phyloP scores from a whole-genome alignment of 345 rosid genomes.

The Laguncularia racemosa region DNA sequence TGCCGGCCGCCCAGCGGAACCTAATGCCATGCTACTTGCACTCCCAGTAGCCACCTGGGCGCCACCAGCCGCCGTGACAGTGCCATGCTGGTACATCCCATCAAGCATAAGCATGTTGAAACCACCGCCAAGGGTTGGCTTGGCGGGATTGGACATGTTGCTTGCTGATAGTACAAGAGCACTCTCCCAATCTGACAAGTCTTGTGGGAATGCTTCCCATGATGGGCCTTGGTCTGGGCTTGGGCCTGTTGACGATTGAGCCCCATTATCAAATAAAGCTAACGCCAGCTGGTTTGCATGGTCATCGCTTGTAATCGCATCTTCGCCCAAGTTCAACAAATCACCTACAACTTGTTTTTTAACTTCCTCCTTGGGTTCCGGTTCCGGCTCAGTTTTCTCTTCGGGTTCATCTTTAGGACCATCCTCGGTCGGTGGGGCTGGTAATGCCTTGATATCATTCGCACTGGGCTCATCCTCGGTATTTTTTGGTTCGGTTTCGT shows the following conservation, averaged over 20 bases:
- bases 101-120: constrained; percentile 71
- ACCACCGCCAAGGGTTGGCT: constrained; percentile 78
- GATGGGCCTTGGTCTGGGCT: constrained; percentile 11
- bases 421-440: constrained; percentile 53
- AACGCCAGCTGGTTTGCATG: constrained; percentile 75
- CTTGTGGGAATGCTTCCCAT: constrained; percentile 76
- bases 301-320: constrained; percentile 49
- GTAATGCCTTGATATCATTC: constrained; percentile 78
- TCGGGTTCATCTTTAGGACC: constrained; percentile 2
- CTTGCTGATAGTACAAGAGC: constrained; percentile 88
- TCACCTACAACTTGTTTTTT: constrained; percentile 50
- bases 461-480: constrained; percentile 47
- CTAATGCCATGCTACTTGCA: constrained; percentile 76
- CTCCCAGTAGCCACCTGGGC: constrained; percentile 55
- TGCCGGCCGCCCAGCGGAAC: constrained; percentile 45
- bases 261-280: constrained; percentile 64
- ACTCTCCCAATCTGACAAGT: constrained; percentile 81
- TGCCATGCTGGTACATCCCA: constrained; percentile 92
- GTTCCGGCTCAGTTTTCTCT: constrained; percentile 15
- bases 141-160: constrained; percentile 65
- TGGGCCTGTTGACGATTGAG: constrained; percentile 39
- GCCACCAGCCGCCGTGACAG: constrained; percentile 44
- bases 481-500: not conserved
- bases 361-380: constrained; percentile 17
- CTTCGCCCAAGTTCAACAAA: constrained; percentile 81